Percentiles rank a stretch among this genome's conserved stretches.
These are phyloP conservation scores for Dactylis glomerata DNA, from an alignment of 176 grass and related monocot species.

Conservation along the genomic window DNA sequence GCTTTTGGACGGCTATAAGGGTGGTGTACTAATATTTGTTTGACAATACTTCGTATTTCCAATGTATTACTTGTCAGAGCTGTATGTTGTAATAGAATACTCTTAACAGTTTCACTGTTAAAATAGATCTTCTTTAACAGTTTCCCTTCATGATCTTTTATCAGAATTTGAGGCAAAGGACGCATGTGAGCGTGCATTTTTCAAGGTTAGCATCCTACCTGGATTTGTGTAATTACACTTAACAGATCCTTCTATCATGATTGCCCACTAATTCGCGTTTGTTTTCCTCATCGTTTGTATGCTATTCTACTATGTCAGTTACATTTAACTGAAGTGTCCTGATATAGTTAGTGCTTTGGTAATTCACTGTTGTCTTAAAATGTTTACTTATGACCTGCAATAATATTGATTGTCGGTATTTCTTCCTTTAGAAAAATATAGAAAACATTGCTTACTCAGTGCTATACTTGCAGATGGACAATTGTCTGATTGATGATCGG, in stretches of 20 bases:
- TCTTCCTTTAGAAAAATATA: slow-evolving; percentile 4
- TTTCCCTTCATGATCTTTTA: slow-evolving; percentile 26
- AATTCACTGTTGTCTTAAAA: neutral
- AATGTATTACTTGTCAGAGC: neutral
- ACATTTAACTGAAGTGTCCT: neutral
- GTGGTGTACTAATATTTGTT: slow-evolving; percentile 4
- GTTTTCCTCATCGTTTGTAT: neutral
- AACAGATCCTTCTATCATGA: neutral
- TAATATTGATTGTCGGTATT: slow-evolving; percentile 18
- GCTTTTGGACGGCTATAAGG: neutral
- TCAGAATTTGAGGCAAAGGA: slow-evolving; percentile 82
- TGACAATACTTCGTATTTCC: neutral
- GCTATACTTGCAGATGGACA: slow-evolving; percentile 80
- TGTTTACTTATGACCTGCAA: neutral
- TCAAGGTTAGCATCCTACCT: slow-evolving; percentile 63
- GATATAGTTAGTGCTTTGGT: neutral
- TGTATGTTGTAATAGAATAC: neutral
- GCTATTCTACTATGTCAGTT: neutral
- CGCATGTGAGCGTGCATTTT: slow-evolving; percentile 86
- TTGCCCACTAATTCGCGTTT: neutral
- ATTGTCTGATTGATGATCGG: slow-evolving; percentile 90
- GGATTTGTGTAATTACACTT: slow-evolving; percentile 3
- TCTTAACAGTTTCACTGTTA: slow-evolving; percentile 15
- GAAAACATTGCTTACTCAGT: slow-evolving; percentile 11
- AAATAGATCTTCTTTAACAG: slow-evolving; percentile 11